Base-by-base conservation (phyloP, 1,284 basidiomycete genomes). In the Irpex sp. region DNA sequence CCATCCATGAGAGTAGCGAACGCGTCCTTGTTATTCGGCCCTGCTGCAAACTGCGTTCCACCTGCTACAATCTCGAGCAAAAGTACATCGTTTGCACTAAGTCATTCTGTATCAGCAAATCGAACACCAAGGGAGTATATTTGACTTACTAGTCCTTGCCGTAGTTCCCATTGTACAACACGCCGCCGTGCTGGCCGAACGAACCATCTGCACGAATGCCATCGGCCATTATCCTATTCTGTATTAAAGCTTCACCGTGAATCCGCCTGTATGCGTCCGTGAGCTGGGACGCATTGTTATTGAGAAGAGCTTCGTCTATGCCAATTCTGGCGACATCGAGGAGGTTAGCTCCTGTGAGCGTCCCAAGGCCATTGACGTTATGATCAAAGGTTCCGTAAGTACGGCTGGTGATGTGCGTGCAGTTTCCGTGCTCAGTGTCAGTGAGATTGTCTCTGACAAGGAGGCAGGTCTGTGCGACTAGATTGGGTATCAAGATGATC, bases 121-220 rank as follows among this genome's bases (percentile, higher is more conserved):
- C 4, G n/a, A 33, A 11, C 6, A 55, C 9, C 6, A 33, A 26
- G 33, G 19, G 33, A 17, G 33, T 15, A 33, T 15, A 55, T 6
- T 13, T n/a, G 35, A 76, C 83, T 66, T 65, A 86, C 83, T 79
- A 87, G 69, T 84, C 85, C 69, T 85, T 86, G 51, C 86, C 86
- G 63, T 87, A 87, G 71, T 86, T 86, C 60, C 85, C 88, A 63
- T 84, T 87, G 70, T 89, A 89, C 19, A 88, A 67, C 39, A 88
- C 75, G 2, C 85, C 85, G 5, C 68, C 71, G 67, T 89, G 88
- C 72, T 89, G 85, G 4, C 81, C 79, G 68, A 89, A 89, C 61
- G 80, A 81, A 1, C 87, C 87, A 68, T 90, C 88, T 0, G 80
- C 74, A 35, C 83, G 77, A 61, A 89, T 88, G 0, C 87, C 86